These are phyloP conservation scores for Conidiobolus incongruus DNA, from an alignment of 371 early-diverging fungal species.

Conservation along the genomic window DNA sequence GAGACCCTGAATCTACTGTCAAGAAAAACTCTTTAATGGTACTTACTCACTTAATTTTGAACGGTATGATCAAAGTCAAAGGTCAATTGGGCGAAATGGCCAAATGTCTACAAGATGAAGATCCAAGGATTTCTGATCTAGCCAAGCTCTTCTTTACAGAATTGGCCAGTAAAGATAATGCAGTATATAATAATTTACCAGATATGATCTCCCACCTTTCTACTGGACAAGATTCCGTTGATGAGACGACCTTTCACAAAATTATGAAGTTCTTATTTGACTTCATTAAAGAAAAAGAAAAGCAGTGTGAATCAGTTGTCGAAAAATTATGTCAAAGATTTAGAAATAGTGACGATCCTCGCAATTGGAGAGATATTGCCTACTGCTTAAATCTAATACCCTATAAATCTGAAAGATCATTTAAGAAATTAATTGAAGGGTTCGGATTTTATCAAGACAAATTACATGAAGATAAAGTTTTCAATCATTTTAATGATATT, in stretches of 20 bases:
- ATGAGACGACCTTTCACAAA: constrained; percentile 21
- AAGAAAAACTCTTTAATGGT: constrained; percentile 95
- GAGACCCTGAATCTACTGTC: constrained; percentile 50
- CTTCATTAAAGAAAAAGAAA: constrained; percentile 48
- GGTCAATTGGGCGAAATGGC: constrained; percentile 94
- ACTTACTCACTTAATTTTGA: constrained; percentile 82
- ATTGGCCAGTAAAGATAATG: constrained; percentile 85
- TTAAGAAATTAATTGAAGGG: constrained; percentile 57
- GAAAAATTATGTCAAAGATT: constrained; percentile 90
- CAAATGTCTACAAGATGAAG: constrained; percentile 75
- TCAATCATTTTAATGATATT: constrained; percentile 61
- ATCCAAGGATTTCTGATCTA: constrained; percentile 67
- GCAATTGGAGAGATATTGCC: constrained; percentile 81
- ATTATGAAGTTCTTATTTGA: no score
- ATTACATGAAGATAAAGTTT: constrained; percentile 56
- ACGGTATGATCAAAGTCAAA: constrained; percentile 97
- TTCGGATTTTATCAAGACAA: constrained; percentile 71
- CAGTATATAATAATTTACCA: constrained; percentile 91
- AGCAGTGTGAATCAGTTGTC: constrained; percentile 77
- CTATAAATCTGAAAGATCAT: constrained; percentile 59
- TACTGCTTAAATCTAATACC: constrained; percentile 74
- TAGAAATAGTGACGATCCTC: constrained; percentile 35
- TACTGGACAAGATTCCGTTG: constrained; percentile 26
- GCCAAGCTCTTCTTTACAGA: constrained; percentile 90
- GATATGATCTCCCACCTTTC: constrained; percentile 87